Percentiles rank a stretch among this genome's conserved stretches.
Conservation (phyloP, 768 basidiomycete species). For the Termitomyces bulborhizus region DNA sequence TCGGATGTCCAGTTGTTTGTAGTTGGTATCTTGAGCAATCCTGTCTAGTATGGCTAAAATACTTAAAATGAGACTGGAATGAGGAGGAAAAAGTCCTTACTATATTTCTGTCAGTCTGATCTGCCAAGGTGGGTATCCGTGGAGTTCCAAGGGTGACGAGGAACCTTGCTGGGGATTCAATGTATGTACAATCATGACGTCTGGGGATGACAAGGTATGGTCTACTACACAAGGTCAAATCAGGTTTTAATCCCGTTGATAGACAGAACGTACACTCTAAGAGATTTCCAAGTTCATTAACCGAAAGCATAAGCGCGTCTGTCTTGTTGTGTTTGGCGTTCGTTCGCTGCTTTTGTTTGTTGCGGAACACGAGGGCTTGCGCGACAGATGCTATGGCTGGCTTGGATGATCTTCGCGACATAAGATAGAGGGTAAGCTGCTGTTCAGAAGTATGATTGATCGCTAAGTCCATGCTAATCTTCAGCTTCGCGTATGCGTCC, state of each 20-base stretch:
- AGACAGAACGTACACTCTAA: slow-evolving; percentile 49
- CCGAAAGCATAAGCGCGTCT: slow-evolving; percentile 29
- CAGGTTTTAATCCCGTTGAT: not conserved
- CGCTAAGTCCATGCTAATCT: not conserved
- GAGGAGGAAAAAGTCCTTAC: slow-evolving; percentile 32
- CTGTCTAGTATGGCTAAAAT: slow-evolving; percentile 24
- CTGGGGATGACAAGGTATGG: slow-evolving; percentile 56
- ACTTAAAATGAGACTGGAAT: not conserved
- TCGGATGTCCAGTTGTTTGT: not conserved
- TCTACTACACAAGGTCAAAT: slow-evolving; percentile 29
- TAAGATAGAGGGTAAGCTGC: slow-evolving; percentile 45
- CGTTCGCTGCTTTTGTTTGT: slow-evolving; percentile 17
- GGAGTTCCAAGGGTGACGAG: slow-evolving; percentile 51
- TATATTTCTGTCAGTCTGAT: slow-evolving; percentile 75
- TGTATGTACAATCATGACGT: slow-evolving; percentile 72
- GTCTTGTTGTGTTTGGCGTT: slow-evolving; percentile 13
- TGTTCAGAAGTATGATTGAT: slow-evolving; percentile 2
- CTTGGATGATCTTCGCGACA: slow-evolving; percentile 58
- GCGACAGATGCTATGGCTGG: slow-evolving; percentile 56
- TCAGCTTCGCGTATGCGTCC: not conserved
- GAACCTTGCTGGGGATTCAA: slow-evolving; percentile 31
- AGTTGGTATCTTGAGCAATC: not conserved
- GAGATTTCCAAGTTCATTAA: slow-evolving; percentile 38
- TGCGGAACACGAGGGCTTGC: slow-evolving; percentile 33
- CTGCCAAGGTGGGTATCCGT: slow-evolving; percentile 85